Conservation (phyloP, 176 grass and related monocot genomes). For the Poa annua region DNA sequence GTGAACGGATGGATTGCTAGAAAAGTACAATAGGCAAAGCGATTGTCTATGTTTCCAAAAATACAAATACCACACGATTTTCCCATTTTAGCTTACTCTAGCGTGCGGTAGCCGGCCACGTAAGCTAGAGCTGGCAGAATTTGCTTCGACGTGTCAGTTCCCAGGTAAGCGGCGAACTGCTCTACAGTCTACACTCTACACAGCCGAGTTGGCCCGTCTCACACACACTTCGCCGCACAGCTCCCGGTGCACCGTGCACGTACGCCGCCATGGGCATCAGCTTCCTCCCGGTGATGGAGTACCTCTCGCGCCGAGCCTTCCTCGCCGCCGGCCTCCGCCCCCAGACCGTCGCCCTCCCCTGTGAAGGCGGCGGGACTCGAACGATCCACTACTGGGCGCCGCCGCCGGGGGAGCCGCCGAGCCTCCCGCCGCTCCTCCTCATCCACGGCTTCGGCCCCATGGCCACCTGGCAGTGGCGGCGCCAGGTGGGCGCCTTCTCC, state of each 20-base stretch:
- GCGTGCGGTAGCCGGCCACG: too few relatives aligned
- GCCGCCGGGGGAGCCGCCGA: conserved; percentile 27
- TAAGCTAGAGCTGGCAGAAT: too few relatives aligned
- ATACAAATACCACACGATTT: too few relatives aligned
- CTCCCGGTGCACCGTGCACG: background rate
- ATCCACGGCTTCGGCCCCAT: conserved; percentile 83
- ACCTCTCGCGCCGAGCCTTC: conserved; percentile 48
- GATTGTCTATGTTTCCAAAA: too few relatives aligned
- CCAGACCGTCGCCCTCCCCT: conserved; percentile 46
- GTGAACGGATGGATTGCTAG: too few relatives aligned
- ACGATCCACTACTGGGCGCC: conserved; percentile 50
- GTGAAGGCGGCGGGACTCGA: background rate
- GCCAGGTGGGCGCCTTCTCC: conserved; percentile 49
- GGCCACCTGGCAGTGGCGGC: conserved; percentile 80
- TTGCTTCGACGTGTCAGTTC: background rate
- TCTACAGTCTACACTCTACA: background rate
- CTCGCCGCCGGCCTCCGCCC: conserved; percentile 63
- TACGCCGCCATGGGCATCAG: conserved; percentile 47
- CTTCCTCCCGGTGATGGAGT: conserved; percentile 58
- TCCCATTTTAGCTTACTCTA: too few relatives aligned
- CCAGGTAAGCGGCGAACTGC: background rate
- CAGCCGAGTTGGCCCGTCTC: background rate
- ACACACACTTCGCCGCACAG: background rate
- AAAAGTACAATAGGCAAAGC: too few relatives aligned
- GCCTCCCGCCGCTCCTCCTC: conserved; percentile 57